These are phyloP conservation scores for Pseudopyricularia cyperi DNA, from an alignment of 2,329 filamentous ascomycete genomes.

Conservation along the genomic window DNA sequence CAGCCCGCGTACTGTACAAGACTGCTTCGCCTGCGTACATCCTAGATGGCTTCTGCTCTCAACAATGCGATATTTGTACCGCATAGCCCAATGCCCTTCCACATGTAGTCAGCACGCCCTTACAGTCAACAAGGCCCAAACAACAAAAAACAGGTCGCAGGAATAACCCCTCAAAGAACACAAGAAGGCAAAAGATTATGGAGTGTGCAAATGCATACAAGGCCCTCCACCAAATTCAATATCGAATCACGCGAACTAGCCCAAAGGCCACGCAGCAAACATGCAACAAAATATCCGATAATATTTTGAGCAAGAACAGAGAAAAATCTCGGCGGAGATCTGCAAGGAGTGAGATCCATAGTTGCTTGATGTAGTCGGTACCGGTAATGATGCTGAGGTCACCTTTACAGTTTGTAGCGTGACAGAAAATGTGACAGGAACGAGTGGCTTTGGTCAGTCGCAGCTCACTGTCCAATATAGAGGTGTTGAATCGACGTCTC, in stretches of 20 bases:
- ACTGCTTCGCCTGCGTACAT: background rate
- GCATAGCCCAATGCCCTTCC: conserved; percentile 3
- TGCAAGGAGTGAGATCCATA: background rate
- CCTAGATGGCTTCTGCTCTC: background rate
- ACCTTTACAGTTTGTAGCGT: background rate
- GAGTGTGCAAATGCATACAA: background rate
- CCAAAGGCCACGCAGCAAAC: background rate
- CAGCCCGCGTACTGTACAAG: background rate
- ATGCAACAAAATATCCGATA: background rate
- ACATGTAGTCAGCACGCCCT: background rate
- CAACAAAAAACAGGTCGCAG: background rate
- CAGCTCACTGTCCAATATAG: conserved; percentile 11
- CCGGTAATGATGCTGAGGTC: background rate
- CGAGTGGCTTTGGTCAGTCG: background rate
- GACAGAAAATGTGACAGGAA: background rate
- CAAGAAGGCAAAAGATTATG: background rate
- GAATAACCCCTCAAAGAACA: background rate
- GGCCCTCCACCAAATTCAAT: background rate
- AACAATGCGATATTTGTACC: background rate
- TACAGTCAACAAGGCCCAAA: conserved; percentile 1
- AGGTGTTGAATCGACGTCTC: conserved; percentile 24
- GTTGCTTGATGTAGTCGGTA: background rate
- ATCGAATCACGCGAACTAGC: background rate
- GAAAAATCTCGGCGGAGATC: background rate
- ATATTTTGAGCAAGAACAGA: background rate